Evolutionary conservation across 2,329 filamentous ascomycete genomes (phyloP).

Genomic region (Davidsoniella australis): DNA sequence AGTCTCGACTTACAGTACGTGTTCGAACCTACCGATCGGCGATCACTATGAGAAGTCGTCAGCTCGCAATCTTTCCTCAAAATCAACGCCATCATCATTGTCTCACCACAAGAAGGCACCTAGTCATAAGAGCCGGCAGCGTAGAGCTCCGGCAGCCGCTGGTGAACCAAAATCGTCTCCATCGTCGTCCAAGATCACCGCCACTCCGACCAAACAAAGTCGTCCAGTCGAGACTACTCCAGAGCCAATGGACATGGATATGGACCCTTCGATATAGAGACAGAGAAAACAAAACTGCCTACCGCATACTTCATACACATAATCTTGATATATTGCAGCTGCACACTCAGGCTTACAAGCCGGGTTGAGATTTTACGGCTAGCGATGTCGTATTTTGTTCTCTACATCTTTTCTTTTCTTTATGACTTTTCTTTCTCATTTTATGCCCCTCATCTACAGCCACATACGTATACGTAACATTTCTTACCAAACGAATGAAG

Average conservation of each 20-base stretch:
- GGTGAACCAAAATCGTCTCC: not conserved
- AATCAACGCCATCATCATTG: too few relatives aligned
- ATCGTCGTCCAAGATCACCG: too few relatives aligned
- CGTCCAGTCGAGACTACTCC: not conserved
- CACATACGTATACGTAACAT: not conserved
- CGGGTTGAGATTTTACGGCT: too few relatives aligned
- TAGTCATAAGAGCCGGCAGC: not conserved
- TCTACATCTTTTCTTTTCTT: conserved; percentile 10
- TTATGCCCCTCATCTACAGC: not conserved
- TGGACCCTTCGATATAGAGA: not conserved
- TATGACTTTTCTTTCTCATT: not conserved
- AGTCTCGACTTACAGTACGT: conserved; percentile 1
- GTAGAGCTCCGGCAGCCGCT: not conserved
- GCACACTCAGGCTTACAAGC: too few relatives aligned
- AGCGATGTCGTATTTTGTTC: not conserved
- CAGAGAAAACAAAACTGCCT: too few relatives aligned
- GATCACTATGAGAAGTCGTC: not conserved
- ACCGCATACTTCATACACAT: too few relatives aligned
- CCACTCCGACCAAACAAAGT: too few relatives aligned
- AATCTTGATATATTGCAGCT: too few relatives aligned
- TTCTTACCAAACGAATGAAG: not conserved
- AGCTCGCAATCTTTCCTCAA: not conserved
- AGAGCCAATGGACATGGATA: conserved; percentile 5
- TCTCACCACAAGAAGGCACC: too few relatives aligned
- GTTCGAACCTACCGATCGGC: not conserved